These are phyloP conservation scores for Colletotrichum caudatum DNA, from an alignment of 2,329 filamentous ascomycete species.

Conservation along the genomic window DNA sequence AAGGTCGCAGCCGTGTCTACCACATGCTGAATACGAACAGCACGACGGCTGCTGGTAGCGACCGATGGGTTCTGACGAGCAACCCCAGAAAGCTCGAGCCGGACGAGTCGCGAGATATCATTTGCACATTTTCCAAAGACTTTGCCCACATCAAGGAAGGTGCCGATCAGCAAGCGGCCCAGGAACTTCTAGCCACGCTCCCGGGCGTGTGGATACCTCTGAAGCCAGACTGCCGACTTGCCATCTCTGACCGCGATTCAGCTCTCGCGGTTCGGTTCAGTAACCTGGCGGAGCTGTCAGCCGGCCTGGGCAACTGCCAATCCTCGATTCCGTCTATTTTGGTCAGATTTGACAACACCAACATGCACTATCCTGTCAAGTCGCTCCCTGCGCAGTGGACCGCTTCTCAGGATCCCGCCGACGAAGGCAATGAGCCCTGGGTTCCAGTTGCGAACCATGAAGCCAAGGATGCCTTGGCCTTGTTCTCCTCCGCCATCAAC, in stretches of 20 bases:
- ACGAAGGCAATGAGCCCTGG: slow-evolving; percentile 5
- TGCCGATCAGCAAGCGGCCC: neutral
- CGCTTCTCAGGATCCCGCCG: neutral
- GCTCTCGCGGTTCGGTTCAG: slow-evolving; percentile 2
- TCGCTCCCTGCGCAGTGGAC: slow-evolving; percentile 26
- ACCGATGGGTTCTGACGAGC: slow-evolving; percentile 31
- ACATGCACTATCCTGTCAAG: slow-evolving; percentile 19
- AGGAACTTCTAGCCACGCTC: neutral
- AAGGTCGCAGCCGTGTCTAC: neutral
- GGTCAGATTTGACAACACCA: neutral
- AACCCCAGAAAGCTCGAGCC: slow-evolving; percentile 27
- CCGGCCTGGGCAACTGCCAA: neutral
- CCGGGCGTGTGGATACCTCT: slow-evolving; percentile 16
- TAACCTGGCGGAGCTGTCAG: neutral
- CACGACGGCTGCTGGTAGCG: neutral
- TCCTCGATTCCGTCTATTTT: neutral
- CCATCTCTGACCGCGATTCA: slow-evolving; percentile 1
- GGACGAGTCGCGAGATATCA: slow-evolving; percentile 13
- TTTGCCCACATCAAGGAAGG: slow-evolving; percentile 4
- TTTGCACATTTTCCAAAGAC: neutral
- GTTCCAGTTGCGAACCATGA: slow-evolving; percentile 14
- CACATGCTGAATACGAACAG: slow-evolving; percentile 13
- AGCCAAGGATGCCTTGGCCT: slow-evolving; percentile 26
- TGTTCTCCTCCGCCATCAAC: slow-evolving; percentile 32
- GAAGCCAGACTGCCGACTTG: neutral